phyloP scores from a whole-genome alignment of 371 early-diverging fungal genomes.

The Mucor saturninus region DNA sequence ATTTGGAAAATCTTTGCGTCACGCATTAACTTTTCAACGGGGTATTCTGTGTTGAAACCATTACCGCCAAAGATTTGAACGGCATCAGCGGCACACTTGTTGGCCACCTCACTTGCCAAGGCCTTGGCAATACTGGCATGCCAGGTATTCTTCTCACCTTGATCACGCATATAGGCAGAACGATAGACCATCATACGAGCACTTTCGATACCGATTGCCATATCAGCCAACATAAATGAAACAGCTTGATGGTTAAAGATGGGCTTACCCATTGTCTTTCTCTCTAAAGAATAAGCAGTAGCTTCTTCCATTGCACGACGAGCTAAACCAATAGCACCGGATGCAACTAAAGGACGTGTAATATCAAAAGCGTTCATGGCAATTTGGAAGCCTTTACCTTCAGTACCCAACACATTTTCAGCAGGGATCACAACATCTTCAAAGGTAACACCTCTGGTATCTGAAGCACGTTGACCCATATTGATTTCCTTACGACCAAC shows the following conservation, averaged over 20 bases:
- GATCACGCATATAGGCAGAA: slow-evolving; percentile 86
- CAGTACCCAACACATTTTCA: slow-evolving; percentile 78
- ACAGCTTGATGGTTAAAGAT: slow-evolving; percentile 94
- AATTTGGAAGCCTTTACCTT: slow-evolving; percentile 92
- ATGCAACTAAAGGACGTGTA: slow-evolving; percentile 91
- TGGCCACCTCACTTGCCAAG: slow-evolving; percentile 94
- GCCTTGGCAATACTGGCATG: slow-evolving; percentile 94
- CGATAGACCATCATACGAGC: slow-evolving; percentile 87
- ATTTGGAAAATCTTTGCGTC: slow-evolving; percentile 96
- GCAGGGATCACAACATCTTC: slow-evolving; percentile 94
- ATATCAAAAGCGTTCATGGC: slow-evolving; percentile 98
- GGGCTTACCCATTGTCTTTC: slow-evolving; percentile 95
- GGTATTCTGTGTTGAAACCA: slow-evolving; percentile 89
- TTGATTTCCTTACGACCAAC: slow-evolving; percentile 96
- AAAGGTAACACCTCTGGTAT: slow-evolving; percentile 94
- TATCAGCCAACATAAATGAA: slow-evolving; percentile 96
- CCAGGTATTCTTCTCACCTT: slow-evolving; percentile 88
- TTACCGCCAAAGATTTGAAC: slow-evolving; percentile 98
- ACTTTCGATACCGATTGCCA: slow-evolving; percentile 90
- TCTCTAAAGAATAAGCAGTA: slow-evolving; percentile 84
- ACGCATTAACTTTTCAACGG: slow-evolving; percentile 90
- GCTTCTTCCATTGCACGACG: slow-evolving; percentile 96
- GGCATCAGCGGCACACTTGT: slow-evolving; percentile 94
- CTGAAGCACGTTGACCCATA: slow-evolving; percentile 95
- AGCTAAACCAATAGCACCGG: slow-evolving; percentile 92